Evolutionary conservation across 306 rosid genomes (phyloP).

Genomic region (Prunus davidiana): DNA sequence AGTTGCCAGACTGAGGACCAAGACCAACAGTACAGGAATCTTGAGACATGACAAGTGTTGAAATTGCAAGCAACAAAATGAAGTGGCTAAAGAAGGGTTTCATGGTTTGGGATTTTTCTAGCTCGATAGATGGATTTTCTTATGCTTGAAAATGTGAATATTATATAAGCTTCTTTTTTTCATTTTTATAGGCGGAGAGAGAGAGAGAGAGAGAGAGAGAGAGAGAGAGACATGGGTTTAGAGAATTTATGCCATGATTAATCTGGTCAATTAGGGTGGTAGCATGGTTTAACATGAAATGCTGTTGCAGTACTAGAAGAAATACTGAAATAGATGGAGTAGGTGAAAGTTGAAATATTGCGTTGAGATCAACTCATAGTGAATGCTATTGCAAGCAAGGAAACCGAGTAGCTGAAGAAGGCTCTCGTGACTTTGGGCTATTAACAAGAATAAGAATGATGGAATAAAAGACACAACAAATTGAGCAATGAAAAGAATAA

Average conservation of each 20-base stretch:
- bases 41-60: neutral
- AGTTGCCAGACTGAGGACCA: neutral
- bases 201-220: too few relatives aligned
- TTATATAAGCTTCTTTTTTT: neutral
- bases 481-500: too few relatives aligned
- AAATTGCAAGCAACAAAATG: neutral
- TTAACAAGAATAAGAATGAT: too few relatives aligned
- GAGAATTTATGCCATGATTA: neutral
- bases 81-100: neutral
- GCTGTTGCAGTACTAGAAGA: too few relatives aligned
- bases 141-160: neutral
- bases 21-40: neutral
- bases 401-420: too few relatives aligned
- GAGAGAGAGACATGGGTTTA: neutral
- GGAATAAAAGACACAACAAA: too few relatives aligned
- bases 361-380: too few relatives aligned
- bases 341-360: too few relatives aligned
- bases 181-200: neutral
- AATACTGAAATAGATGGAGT: too few relatives aligned
- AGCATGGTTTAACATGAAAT: neutral
- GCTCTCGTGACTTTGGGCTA: too few relatives aligned
- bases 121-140: neutral
- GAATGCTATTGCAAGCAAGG: too few relatives aligned
- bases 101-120: neutral
- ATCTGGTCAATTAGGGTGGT: neutral